Percentiles rank a stretch among this genome's conserved stretches.
Conservation (phyloP, 768 basidiomycete species). For the Leccinum longicurvipes region DNA sequence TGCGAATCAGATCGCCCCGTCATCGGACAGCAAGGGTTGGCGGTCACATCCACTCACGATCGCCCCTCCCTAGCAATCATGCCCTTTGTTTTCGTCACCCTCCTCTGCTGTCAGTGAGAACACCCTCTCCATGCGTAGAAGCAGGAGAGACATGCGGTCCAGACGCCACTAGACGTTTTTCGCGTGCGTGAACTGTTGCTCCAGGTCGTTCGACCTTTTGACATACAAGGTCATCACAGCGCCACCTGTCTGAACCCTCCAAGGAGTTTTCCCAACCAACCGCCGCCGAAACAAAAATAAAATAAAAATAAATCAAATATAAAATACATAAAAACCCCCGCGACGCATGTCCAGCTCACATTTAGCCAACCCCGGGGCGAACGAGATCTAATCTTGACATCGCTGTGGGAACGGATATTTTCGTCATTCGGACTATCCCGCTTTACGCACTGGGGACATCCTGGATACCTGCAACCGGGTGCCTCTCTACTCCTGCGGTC, state of each 20-base stretch:
- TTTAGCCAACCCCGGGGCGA: conserved; percentile 1
- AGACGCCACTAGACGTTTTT: conserved; percentile 30
- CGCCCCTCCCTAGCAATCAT: neutral
- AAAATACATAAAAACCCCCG: neutral
- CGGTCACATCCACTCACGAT: neutral
- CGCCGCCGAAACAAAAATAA: conserved; percentile 7
- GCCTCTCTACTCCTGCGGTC: conserved; percentile 20
- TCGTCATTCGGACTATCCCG: conserved; percentile 24
- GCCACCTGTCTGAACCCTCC: conserved; percentile 2
- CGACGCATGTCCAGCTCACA: neutral
- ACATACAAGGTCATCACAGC: neutral
- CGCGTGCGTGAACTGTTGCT: conserved; percentile 24
- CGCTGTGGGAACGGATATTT: conserved; percentile 24
- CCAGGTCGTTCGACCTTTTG: conserved; percentile 8
- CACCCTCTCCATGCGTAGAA: conserved; percentile 8
- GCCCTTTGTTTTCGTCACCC: neutral
- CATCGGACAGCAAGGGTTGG: neutral
- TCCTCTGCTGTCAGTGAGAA: neutral
- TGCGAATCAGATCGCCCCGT: neutral
- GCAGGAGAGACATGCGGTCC: conserved; percentile 13
- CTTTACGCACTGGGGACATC: neutral
- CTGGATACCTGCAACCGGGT: conserved; percentile 10
- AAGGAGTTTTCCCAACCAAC: conserved; percentile 5
- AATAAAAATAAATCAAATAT: neutral
- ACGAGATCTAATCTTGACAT: conserved; percentile 27